Evolutionary conservation across 306 rosid genomes (phyloP), one percentile per base, ranked within the genome.

Genomic region (Dalbergia cultrata): DNA sequence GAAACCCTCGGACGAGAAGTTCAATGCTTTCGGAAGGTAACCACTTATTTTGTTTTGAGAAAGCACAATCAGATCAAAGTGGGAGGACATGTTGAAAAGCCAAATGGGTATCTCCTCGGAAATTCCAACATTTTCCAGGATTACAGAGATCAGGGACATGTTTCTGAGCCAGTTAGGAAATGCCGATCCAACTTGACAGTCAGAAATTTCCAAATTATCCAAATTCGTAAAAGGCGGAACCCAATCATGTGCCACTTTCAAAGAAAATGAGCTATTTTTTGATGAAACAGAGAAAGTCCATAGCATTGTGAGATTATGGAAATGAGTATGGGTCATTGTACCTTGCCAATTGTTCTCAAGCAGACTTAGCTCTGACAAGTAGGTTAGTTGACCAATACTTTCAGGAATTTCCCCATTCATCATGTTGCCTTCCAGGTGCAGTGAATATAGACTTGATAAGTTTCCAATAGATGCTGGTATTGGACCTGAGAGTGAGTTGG

Each of bases 11-110:
- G 70, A 75, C 31, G 70, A 44, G 18, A 75, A 60, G 79, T 61
- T 75, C 18, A 45, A 14, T 13, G 21, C 18, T 44, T 44, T 70
- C 3, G 83, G 72, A 61, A 80, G 49, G 57, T 73, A 50, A 61
- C 78, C 83, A 37, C 33, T 61, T 61, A 80, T 61, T 5, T 78
- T 41, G 70, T 78, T 78, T 62, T 69, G 59, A 9, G 82, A 78
- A 57, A 78, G 70, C 57, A 44, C 82, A 7, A 68, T 31, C 8
- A 9, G 9, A 37, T 5, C 7, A 63, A 76, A 7, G 7, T 63
- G 8, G 37, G 72, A 17, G 63, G 72, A 64, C 21, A 76, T 49
- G 8, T 63, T 76, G 72, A n/a, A 50, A 49, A 75, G 71, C 80
- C 71, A 75, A 26, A 45, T 13, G 3, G 80, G 61, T 33, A 62